phyloP scores from a whole-genome alignment of 805 yeast species.

The Pichia pseudocactophila region DNA sequence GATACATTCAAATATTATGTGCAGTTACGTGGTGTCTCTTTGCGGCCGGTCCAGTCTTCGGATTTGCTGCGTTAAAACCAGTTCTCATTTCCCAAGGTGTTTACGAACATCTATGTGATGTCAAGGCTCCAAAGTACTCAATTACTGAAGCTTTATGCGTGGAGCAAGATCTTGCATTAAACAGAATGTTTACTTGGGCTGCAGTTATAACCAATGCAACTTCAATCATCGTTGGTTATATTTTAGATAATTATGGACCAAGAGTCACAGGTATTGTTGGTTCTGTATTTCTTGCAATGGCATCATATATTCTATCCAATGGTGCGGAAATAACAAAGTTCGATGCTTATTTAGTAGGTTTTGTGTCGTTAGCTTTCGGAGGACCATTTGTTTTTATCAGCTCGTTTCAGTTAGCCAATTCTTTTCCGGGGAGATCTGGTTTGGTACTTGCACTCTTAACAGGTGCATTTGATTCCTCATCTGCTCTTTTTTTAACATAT shows the following conservation, averaged over 20 bases:
- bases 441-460: constrained; percentile 72
- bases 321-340: constrained; percentile 20
- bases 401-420: constrained; percentile 81
- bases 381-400: constrained; percentile 93
- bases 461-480: constrained; percentile 90
- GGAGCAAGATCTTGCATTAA: constrained; percentile 76
- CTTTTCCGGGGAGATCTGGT: constrained; percentile 78
- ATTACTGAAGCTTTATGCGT: constrained; percentile 35
- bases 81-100: constrained; percentile 70
- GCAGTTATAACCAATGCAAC: constrained; percentile 80
- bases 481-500: constrained; percentile 77
- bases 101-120: constrained; percentile 52
- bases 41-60: constrained; percentile 91
- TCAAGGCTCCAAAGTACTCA: not conserved
- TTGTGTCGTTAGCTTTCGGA: constrained; percentile 69
- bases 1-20: constrained; percentile 52
- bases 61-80: constrained; percentile 91
- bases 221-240: constrained; percentile 74
- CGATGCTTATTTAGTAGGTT: constrained; percentile 72
- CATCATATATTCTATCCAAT: constrained; percentile 32
- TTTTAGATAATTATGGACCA: constrained; percentile 77
- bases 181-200: constrained; percentile 75
- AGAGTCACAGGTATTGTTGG: constrained; percentile 72
- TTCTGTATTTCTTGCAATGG: constrained; percentile 46
- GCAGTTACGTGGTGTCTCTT: constrained; percentile 81